phyloP scores from a whole-genome alignment of 192 early-diverging fungal species.

The Coemansia sp. region DNA sequence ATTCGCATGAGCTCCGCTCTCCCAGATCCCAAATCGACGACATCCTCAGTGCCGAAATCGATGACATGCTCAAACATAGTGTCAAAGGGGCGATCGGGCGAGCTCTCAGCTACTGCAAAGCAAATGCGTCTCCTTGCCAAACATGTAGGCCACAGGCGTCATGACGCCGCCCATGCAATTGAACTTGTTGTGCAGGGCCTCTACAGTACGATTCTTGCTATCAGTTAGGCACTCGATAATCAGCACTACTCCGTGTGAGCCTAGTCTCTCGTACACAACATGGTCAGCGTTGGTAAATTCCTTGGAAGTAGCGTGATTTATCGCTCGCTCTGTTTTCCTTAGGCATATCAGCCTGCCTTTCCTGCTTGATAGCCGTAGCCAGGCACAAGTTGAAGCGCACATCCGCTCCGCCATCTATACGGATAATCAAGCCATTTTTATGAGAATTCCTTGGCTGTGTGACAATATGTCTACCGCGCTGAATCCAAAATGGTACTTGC shows the following conservation, averaged over 20 bases:
- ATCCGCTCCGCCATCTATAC: slow-evolving; percentile 59
- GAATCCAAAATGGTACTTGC: slow-evolving; percentile 7
- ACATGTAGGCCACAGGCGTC: slow-evolving; percentile 65
- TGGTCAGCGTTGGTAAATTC: slow-evolving; percentile 52
- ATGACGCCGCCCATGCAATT: slow-evolving; percentile 58
- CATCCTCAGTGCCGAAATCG: slow-evolving; percentile 62
- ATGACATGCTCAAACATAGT: slow-evolving; percentile 60
- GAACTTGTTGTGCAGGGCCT: slow-evolving; percentile 61
- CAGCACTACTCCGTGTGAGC: slow-evolving; percentile 59
- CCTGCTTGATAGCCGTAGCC: slow-evolving; percentile 57
- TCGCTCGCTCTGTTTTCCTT: slow-evolving; percentile 68
- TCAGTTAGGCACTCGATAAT: slow-evolving; percentile 62
- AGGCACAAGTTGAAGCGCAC: slow-evolving; percentile 59
- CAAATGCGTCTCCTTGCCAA: slow-evolving; percentile 63
- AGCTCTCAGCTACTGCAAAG: slow-evolving; percentile 39
- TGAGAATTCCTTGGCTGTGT: neutral
- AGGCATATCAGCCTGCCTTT: slow-evolving; percentile 62
- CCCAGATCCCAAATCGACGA: slow-evolving; percentile 51
- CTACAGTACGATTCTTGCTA: slow-evolving; percentile 63
- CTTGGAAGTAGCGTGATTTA: slow-evolving; percentile 58
- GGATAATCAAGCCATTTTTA: neutral
- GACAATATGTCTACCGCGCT: neutral
- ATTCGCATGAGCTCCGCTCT: slow-evolving; percentile 60
- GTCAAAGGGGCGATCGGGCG: slow-evolving; percentile 53
- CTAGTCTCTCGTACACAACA: slow-evolving; percentile 65